A percentile compares a stretch with the other conserved stretches of the same genome.
These are phyloP conservation scores for Prunus salicina DNA, from an alignment of 306 rosid genomes.

Conservation along the genomic window DNA sequence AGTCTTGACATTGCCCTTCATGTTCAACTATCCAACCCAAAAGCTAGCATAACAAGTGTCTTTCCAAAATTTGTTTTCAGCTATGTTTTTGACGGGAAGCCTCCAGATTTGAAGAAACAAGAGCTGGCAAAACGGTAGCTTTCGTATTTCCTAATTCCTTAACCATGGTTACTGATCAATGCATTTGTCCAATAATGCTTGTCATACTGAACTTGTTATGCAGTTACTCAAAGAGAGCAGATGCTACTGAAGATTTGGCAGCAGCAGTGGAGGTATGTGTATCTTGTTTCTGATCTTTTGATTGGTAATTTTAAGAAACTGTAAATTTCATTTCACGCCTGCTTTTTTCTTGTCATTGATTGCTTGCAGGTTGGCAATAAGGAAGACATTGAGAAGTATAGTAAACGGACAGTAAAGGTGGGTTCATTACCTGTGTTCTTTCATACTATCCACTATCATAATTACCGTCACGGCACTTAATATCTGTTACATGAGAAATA, in stretches of 20 bases:
- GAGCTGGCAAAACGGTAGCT: constrained; percentile 94
- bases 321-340: constrained; percentile 10
- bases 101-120: constrained; percentile 87
- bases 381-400: constrained; percentile 92
- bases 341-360: constrained; percentile 19
- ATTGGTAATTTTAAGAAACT: background rate
- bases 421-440: constrained; percentile 19
- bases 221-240: constrained; percentile 75
- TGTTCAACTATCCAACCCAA: background rate
- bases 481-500: background rate
- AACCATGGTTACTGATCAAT: background rate
- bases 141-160: background rate
- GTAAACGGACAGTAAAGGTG: constrained; percentile 96
- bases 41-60: background rate
- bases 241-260: constrained; percentile 71
- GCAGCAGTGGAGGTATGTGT: constrained; percentile 63
- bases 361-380: constrained; percentile 58
- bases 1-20: background rate
- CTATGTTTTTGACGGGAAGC: constrained; percentile 93
- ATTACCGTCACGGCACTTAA: background rate
- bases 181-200: background rate
- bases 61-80: constrained; percentile 30
- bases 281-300: constrained; percentile 7
- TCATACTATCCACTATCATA: background rate
- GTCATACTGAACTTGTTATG: constrained; percentile 22